A percentile compares a stretch with the other conserved stretches of the same genome.
Conservation (phyloP, 352 stramenopile species). For the Globisporangium alternatum region DNA sequence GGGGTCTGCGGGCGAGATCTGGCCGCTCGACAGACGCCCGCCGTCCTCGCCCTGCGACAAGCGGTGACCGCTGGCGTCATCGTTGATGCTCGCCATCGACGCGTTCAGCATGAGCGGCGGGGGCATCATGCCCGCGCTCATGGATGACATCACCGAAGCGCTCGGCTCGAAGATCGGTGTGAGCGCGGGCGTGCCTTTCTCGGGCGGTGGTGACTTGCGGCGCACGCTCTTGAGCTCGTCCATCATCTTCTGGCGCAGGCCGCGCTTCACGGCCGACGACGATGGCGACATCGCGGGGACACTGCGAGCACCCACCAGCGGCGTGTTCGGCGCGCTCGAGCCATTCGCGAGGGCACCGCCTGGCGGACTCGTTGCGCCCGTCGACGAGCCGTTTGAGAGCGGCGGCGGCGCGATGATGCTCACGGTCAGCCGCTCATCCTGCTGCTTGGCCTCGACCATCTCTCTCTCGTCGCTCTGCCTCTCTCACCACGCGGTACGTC, state of each 20-base stretch:
- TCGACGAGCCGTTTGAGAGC: constrained; percentile 2
- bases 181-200: constrained; percentile 19
- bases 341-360: background rate
- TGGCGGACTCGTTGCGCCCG: background rate
- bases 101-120: constrained; percentile 34
- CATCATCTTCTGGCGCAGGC: constrained; percentile 55
- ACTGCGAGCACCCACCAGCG: constrained; percentile 1
- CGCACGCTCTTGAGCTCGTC: constrained; percentile 71
- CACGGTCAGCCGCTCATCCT: background rate
- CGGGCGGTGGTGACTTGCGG: constrained; percentile 26
- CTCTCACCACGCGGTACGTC: background rate
- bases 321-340: background rate
- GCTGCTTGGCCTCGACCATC: constrained; percentile 7
- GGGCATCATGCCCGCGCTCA: constrained; percentile 8
- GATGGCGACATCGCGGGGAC: constrained; percentile 14
- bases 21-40: constrained; percentile 6
- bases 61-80: background rate
- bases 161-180: constrained; percentile 26
- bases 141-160: constrained; percentile 5
- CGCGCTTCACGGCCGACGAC: constrained; percentile 18
- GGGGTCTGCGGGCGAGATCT: constrained; percentile 13
- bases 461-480: background rate
- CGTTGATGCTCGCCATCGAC: background rate
- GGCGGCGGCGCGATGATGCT: background rate
- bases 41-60: constrained; percentile 1